Conservation (phyloP, 2,329 filamentous ascomycete species). For the Fusarium napiforme region DNA sequence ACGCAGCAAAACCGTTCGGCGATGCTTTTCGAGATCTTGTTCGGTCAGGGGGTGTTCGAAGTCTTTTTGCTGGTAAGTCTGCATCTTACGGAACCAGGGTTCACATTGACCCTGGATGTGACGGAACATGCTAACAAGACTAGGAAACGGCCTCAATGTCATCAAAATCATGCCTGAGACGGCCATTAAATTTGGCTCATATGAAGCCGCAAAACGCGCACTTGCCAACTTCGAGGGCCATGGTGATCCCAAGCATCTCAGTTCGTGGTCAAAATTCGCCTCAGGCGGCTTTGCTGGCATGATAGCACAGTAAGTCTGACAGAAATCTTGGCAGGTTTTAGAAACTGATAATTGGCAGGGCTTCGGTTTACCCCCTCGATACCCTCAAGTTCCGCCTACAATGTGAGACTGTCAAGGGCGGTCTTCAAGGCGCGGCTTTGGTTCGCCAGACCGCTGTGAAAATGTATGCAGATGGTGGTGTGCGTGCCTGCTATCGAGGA, state of each 20-base stretch:
- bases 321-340: neutral
- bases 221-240: conserved; percentile 91
- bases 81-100: neutral
- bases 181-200: conserved; percentile 97
- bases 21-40: conserved; percentile 83
- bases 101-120: neutral
- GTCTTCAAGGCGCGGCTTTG: conserved; percentile 83
- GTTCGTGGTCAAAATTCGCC: conserved; percentile 86
- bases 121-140: conserved; percentile 13
- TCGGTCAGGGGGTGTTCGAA: conserved; percentile 84
- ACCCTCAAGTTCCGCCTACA: conserved; percentile 87
- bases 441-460: conserved; percentile 85
- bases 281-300: conserved; percentile 93
- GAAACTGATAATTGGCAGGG: conserved; percentile 57
- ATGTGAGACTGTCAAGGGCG: conserved; percentile 90
- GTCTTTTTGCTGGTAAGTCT: conserved; percentile 87
- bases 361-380: conserved; percentile 94
- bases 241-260: conserved; percentile 80
- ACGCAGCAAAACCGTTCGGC: conserved; percentile 74
- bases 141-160: conserved; percentile 95
- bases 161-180: conserved; percentile 99
- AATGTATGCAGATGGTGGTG: conserved; percentile 82
- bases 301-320: conserved; percentile 82
- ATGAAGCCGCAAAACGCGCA: conserved; percentile 91
- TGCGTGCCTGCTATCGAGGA: conserved; percentile 86